Evolutionary conservation across 2,329 filamentous ascomycete genomes (phyloP).

Genomic region (Xylaria sp.): DNA sequence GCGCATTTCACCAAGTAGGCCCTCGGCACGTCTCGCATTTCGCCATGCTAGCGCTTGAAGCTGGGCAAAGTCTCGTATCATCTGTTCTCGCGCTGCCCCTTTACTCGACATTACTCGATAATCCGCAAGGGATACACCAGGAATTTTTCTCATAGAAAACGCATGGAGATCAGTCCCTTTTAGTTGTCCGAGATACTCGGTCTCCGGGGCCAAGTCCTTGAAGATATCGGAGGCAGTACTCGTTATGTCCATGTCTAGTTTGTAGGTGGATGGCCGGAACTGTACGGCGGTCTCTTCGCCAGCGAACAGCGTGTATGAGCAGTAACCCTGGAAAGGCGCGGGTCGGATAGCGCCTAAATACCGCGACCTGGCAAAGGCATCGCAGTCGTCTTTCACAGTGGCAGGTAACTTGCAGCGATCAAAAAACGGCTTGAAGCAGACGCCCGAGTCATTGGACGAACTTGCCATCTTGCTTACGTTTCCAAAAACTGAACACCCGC

Average conservation of each 20-base stretch:
- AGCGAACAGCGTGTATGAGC: slow-evolving; percentile 61
- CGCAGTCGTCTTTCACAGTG: slow-evolving; percentile 45
- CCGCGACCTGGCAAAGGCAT: slow-evolving; percentile 48
- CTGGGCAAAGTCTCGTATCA: slow-evolving; percentile 56
- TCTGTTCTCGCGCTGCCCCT: slow-evolving; percentile 38
- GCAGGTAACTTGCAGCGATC: slow-evolving; percentile 45
- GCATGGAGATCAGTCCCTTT: slow-evolving; percentile 48
- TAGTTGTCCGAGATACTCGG: slow-evolving; percentile 52
- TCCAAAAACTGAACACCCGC: neutral
- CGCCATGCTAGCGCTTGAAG: slow-evolving; percentile 55
- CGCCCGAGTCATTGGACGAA: slow-evolving; percentile 43
- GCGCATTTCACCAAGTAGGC: slow-evolving; percentile 40
- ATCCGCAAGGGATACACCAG: slow-evolving; percentile 54
- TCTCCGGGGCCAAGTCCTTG: slow-evolving; percentile 55
- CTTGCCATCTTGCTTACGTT: slow-evolving; percentile 37
- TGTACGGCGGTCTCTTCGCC: slow-evolving; percentile 56
- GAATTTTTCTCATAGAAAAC: slow-evolving; percentile 56
- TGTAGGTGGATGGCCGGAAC: slow-evolving; percentile 58
- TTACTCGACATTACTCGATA: slow-evolving; percentile 40
- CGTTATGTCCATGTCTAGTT: slow-evolving; percentile 53
- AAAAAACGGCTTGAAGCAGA: slow-evolving; percentile 45
- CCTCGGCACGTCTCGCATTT: slow-evolving; percentile 35
- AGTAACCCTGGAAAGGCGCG: slow-evolving; percentile 59
- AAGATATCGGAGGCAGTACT: slow-evolving; percentile 54
- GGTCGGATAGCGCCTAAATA: slow-evolving; percentile 50